Evolutionary conservation across 2,329 filamentous ascomycete genomes (phyloP).

Genomic region (Diaporthe sp.): DNA sequence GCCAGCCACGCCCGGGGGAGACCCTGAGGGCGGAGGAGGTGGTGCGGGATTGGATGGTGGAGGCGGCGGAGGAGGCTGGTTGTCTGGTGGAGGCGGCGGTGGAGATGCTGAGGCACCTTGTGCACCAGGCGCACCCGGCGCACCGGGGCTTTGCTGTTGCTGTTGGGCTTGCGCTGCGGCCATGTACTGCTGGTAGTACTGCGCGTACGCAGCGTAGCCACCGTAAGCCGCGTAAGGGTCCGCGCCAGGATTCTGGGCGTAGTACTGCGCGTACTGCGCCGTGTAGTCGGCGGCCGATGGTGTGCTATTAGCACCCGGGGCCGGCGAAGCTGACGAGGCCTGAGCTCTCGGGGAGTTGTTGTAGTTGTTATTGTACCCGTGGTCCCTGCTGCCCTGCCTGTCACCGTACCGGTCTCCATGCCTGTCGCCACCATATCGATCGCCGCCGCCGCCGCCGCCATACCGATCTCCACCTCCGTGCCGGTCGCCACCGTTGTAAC

Average conservation of each 20-base stretch:
- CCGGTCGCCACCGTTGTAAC: conserved; percentile 53
- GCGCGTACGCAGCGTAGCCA: conserved; percentile 83
- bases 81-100: conserved; percentile 69
- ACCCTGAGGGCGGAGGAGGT: conserved; percentile 67
- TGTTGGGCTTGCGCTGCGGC: conserved; percentile 66
- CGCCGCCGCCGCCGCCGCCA: conserved; percentile 56
- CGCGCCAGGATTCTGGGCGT: conserved; percentile 59
- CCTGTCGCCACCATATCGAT: conserved; percentile 53
- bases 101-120: conserved; percentile 59
- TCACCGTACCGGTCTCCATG: conserved; percentile 52
- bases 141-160: conserved; percentile 61
- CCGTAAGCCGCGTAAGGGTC: conserved; percentile 94
- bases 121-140: conserved; percentile 57
- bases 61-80: conserved; percentile 71
- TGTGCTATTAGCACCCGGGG: conserved; percentile 59
- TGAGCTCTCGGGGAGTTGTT: conserved; percentile 29
- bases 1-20: conserved; percentile 64
- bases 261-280: conserved; percentile 88
- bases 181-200: conserved; percentile 82
- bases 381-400: conserved; percentile 38
- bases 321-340: conserved; percentile 49
- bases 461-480: conserved; percentile 57
- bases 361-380: conserved; percentile 42
- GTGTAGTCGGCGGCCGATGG: conserved; percentile 75
- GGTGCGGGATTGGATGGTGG: conserved; percentile 69